phyloP scores from a whole-genome alignment of 2,329 filamentous ascomycete species.

The Stemphylium beticola region DNA sequence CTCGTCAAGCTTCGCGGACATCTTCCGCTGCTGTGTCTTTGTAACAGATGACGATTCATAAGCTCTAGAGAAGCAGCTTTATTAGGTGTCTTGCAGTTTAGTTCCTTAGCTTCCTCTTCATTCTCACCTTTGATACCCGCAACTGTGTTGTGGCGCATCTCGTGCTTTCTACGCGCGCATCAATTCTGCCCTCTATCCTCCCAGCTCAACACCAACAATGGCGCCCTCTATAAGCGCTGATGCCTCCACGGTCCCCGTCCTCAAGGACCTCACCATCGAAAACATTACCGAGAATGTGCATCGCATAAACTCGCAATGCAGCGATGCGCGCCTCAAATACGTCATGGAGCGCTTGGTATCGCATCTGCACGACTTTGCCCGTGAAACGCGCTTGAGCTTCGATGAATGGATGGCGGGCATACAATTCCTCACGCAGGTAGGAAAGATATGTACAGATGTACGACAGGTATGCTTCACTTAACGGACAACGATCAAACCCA shows the following conservation, averaged over 20 bases:
- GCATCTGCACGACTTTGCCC: conserved; percentile 81
- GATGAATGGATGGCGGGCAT: conserved; percentile 80
- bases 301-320: conserved; percentile 74
- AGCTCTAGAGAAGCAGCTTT: neutral
- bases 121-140: no score
- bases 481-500: neutral
- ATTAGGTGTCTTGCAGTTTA: no score
- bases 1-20: conserved; percentile 8
- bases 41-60: conserved; percentile 1
- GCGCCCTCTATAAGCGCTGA: conserved; percentile 1
- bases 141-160: no score
- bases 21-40: neutral
- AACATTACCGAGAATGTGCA: conserved; percentile 81
- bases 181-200: neutral
- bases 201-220: neutral
- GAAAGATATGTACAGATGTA: conserved; percentile 75
- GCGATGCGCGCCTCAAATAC: conserved; percentile 71
- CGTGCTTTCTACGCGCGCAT: no score
- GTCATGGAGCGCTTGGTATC: conserved; percentile 75
- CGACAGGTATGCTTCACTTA: conserved; percentile 62
- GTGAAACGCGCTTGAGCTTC: conserved; percentile 77
- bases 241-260: conserved; percentile 16
- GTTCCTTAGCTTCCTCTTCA: neutral
- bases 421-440: conserved; percentile 72
- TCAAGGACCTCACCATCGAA: conserved; percentile 74